These are phyloP conservation scores for Cordyceps militaris DNA, from an alignment of 2,329 filamentous ascomycete genomes.

Conservation along the genomic window DNA sequence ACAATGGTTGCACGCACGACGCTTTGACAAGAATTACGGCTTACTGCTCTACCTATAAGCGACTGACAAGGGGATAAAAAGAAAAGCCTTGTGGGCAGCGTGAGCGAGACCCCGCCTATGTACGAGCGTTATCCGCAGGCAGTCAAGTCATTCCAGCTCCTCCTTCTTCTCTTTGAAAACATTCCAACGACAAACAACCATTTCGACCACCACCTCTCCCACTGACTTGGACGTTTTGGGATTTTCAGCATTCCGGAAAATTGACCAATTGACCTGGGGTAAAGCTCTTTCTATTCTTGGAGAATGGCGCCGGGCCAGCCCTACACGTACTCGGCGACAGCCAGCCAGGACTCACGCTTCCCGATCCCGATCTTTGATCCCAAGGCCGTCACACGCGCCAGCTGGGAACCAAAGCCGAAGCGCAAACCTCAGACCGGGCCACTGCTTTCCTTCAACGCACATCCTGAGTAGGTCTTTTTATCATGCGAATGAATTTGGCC, in stretches of 20 bases:
- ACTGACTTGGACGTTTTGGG: too few relatives aligned
- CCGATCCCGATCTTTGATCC: constrained; percentile 66
- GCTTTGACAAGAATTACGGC: background rate
- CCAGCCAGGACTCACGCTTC: constrained; percentile 42
- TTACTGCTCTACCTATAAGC: background rate
- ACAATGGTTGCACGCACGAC: background rate
- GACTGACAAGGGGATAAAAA: background rate
- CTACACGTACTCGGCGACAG: constrained; percentile 62
- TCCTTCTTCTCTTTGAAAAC: too few relatives aligned
- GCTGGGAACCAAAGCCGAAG: constrained; percentile 56
- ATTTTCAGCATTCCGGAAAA: background rate
- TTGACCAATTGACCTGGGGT: background rate
- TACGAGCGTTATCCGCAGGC: too few relatives aligned
- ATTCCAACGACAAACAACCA: too few relatives aligned
- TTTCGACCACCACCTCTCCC: too few relatives aligned
- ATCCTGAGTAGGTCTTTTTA: constrained; percentile 77
- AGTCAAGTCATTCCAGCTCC: too few relatives aligned
- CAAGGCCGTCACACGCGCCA: constrained; percentile 75
- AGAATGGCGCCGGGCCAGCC: constrained; percentile 35
- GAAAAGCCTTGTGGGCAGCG: background rate
- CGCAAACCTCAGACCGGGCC: constrained; percentile 66
- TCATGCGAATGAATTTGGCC: background rate
- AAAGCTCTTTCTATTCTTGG: background rate
- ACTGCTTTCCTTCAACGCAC: constrained; percentile 72
- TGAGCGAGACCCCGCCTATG: background rate